These are phyloP conservation scores for Verticillium zaregamsianum DNA, from an alignment of 2,329 filamentous ascomycete species.

Conservation along the genomic window DNA sequence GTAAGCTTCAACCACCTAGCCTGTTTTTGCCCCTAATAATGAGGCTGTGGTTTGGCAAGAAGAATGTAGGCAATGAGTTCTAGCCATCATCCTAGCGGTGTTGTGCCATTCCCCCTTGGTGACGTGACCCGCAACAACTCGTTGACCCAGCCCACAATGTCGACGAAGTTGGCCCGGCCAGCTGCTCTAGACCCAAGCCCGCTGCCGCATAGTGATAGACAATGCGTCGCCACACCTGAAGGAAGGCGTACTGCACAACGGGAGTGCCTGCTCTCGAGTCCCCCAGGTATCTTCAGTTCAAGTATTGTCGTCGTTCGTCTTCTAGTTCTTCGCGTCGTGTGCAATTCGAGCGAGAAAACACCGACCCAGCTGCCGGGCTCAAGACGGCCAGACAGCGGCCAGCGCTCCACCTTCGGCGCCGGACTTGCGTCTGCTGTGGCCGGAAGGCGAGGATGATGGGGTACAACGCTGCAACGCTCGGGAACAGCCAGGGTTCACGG, in stretches of 20 bases:
- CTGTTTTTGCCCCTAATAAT: background rate
- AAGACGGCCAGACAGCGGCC: background rate
- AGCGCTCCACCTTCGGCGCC: background rate
- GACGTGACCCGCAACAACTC: background rate
- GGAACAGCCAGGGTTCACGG: background rate
- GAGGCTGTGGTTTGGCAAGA: background rate
- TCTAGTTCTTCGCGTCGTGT: background rate
- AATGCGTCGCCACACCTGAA: background rate
- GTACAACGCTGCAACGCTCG: background rate
- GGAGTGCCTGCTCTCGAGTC: background rate
- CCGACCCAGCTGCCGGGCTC: constrained; percentile 3
- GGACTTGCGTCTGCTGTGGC: background rate
- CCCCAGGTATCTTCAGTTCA: background rate
- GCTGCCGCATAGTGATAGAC: background rate
- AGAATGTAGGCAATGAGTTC: background rate
- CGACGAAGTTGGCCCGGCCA: background rate
- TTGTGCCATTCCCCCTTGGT: too few relatives aligned
- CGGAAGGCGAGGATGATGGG: background rate
- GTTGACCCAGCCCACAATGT: background rate
- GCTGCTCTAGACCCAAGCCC: background rate
- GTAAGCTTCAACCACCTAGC: background rate
- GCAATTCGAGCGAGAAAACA: constrained; percentile 3
- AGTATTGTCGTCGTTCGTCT: background rate
- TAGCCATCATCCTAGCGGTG: too few relatives aligned
- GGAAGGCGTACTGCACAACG: background rate